Evolutionary conservation across 176 grass and related monocot genomes (phyloP), one percentile per base, ranked within the genome.

Genomic region (Zoysia pacifica): DNA sequence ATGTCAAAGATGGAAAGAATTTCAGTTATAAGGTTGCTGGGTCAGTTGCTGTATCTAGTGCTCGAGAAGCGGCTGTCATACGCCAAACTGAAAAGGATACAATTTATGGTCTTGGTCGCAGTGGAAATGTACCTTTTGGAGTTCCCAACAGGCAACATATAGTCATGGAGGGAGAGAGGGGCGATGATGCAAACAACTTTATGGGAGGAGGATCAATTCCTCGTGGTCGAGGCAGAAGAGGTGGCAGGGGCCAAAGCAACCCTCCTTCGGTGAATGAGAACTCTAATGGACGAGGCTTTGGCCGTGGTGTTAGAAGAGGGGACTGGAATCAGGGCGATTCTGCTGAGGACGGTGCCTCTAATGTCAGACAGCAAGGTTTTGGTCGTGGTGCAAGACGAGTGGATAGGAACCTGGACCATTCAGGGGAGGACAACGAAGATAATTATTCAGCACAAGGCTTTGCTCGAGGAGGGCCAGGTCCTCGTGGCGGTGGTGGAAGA

Each of bases 21-120:
- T 99, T 95, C 66, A 99, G 96, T 84, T 98, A 99, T 65, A 99
- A 93, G 75, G 96, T 98, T 75, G 41, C 90, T 79, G 96, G 92
- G 74, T 90, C 92, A 9, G 83, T 98, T 81, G 92, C 79, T 69
- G 96, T 95, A 60, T 81, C 69, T 50, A 94, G 19, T 85, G 89
- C 87, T 65, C 89, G 89, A 82, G 96, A 98, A 67, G 96, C 96
- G 13, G 76, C 90, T 69, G 48, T 79, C 61, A 43, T 98, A n/a
- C 83, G 47, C 67, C 72, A 88, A 41, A 74, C 67, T 49, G 90
- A 98, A 59, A 98, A 83, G 79, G 90, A 87, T 36, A 81, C 80
- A 20, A 98, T 98, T 16, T 82, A 94, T 90, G 96, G 96, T 88
- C 84, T 98, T 75, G 96, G 96, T 14, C 90, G 90, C 67, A 92